Conservation (phyloP, 352 stramenopile genomes). For the Thraustotheca clavata region DNA sequence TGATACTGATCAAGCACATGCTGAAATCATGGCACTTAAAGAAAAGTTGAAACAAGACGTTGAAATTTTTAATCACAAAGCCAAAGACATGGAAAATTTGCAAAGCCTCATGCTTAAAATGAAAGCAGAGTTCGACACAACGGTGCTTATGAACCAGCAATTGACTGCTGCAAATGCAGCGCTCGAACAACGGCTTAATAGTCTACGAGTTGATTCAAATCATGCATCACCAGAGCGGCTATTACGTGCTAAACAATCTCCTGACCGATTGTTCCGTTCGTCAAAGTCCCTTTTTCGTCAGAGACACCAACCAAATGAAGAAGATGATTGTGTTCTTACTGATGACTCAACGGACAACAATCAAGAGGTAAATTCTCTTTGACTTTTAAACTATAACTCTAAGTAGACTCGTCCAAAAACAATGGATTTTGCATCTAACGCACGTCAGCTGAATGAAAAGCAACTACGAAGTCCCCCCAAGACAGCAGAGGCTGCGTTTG, state of each 20-base stretch:
- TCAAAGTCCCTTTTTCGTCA: conserved; percentile 6
- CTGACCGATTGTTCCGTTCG: neutral
- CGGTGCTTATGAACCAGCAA: conserved; percentile 57
- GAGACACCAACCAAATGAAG: conserved; percentile 23
- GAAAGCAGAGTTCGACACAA: conserved; percentile 66
- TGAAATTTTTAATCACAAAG: conserved; percentile 83
- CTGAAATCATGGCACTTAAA: conserved; percentile 57
- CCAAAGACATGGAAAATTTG: conserved; percentile 52
- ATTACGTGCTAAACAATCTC: neutral
- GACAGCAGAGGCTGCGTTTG: neutral
- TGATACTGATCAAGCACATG: conserved; percentile 28
- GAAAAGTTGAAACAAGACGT: conserved; percentile 60
- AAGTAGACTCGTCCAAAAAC: no score
- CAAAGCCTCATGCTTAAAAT: conserved; percentile 48
- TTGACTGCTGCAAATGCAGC: conserved; percentile 9
- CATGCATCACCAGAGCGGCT: neutral
- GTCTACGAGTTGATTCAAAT: neutral
- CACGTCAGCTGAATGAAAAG: neutral
- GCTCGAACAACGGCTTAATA: neutral
- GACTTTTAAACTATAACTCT: no score
- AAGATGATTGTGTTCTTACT: conserved; percentile 57
- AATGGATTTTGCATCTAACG: no score
- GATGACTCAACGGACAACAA: conserved; percentile 16
- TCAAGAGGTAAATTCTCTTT: conserved; percentile 19
- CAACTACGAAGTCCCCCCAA: conserved; percentile 8